Base-by-base conservation (phyloP, 495 filamentous ascomycete genomes). In the Aspergillus steynii region DNA sequence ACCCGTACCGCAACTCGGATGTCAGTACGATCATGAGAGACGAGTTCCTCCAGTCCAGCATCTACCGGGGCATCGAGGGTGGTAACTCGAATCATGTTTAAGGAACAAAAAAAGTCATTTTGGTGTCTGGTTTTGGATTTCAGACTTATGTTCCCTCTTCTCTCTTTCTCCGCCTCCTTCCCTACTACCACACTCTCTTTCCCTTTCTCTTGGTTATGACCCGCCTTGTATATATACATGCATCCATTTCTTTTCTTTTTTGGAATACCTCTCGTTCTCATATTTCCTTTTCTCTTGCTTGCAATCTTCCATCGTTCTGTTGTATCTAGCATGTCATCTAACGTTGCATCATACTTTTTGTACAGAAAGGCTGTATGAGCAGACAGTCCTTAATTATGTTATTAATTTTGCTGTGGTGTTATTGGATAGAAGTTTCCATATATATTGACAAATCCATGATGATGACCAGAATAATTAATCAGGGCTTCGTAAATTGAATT, bases 1-100 rank as follows among this genome's bases (percentile, higher is more conserved):
- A 67, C 32, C 76, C 69, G 53, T 79, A 77, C 56, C 75, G 75
- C 37, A 77, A 77, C 56, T 75, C 76, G 48, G 76, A 79, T 64
- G 66, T 79, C 34, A 79, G 74, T 61, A 60, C 63, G n/a, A 74
- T 75, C 59, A 74, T 75, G 72, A 61, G 74, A 50, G 75, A 79
- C 3, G 76, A 77, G 32, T 77, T 77, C 58, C 49, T 76, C 5
- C 65, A 71, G 34, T 72, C 75, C 53, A 71, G 65, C 52, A 60
- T 68, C 34, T 66, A 51, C 57, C 48, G 61, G 10, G 61, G 61
- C 3, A 46, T 64, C 7, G 67, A 66, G 28, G 57, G 56, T 48
- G 58, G 60, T 26, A 56, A 34, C 5, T 37, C 50, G 9, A 29
- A 45, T 15, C 45, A 42, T 42, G 37, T 42, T 12, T 42, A 15